Percentiles rank a stretch among this genome's conserved stretches.
These are phyloP conservation scores for Domatiomyces globalis DNA, from an alignment of 2,329 filamentous ascomycete species.

Conservation along the genomic window DNA sequence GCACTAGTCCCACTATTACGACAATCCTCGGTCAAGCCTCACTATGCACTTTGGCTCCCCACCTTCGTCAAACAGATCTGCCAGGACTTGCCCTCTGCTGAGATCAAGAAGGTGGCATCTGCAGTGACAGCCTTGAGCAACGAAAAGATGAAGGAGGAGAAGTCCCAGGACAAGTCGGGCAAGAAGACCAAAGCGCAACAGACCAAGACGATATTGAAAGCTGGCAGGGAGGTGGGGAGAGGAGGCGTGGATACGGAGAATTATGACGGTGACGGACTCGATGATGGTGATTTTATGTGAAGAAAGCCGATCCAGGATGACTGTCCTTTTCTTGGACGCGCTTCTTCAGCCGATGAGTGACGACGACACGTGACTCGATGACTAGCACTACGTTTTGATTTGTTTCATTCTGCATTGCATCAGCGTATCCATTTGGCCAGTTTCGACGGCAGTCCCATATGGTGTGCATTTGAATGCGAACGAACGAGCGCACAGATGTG, in stretches of 20 bases:
- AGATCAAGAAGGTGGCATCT: slow-evolving; percentile 93
- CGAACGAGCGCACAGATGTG: background rate
- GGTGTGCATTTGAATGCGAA: background rate
- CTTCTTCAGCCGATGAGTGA: background rate
- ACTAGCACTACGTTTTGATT: background rate
- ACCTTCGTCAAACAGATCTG: slow-evolving; percentile 79
- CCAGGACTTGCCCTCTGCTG: slow-evolving; percentile 75
- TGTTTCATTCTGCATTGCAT: background rate
- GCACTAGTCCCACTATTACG: slow-evolving; percentile 66
- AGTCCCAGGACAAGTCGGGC: slow-evolving; percentile 77
- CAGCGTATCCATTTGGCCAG: background rate
- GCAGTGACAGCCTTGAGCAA: slow-evolving; percentile 79
- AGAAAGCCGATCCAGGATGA: slow-evolving; percentile 3
- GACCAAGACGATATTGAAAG: slow-evolving; percentile 74
- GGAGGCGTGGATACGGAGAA: slow-evolving; percentile 52
- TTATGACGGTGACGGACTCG: slow-evolving; percentile 80
- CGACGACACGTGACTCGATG: background rate
- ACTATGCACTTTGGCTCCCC: slow-evolving; percentile 79
- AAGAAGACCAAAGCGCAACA: slow-evolving; percentile 98
- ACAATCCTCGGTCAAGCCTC: slow-evolving; percentile 67
- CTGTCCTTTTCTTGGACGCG: background rate
- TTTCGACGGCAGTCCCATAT: background rate
- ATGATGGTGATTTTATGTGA: slow-evolving; percentile 40
- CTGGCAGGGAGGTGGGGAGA: slow-evolving; percentile 39
- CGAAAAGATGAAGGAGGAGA: slow-evolving; percentile 98